Base-by-base conservation (phyloP, 345 rosid genomes). In the Abelmoschus esculentus region DNA sequence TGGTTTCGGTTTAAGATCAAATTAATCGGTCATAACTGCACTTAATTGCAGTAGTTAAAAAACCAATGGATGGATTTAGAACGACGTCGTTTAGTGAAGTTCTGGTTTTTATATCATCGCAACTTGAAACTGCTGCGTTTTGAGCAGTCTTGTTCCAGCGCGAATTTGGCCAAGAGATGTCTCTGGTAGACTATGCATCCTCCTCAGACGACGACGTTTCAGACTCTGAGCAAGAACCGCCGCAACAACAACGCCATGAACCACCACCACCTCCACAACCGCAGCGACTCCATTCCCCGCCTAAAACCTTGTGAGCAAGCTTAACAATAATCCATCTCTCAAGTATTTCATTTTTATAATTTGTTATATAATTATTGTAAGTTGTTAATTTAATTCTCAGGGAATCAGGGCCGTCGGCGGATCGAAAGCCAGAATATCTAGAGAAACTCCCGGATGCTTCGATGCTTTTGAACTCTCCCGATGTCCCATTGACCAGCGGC, bases 371-470 rank as follows among this genome's bases (percentile, higher is more conserved):
- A 52, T 1, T n/a, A 6, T 22, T 15, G 31, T 14, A 53, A 34
- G 46, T 52, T 5, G 38, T 19, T 13, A 8, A 13, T 36, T 19
- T 49, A 61, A 44, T 31, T 61, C 61, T 65, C 64, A 88, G 96
- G 82, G 56, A 59, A 62, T 56, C 74, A n/a, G 74, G 53, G 38
- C 62, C 49, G 18, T 62, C 73, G 36, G 46, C 67, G 5, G 66
- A 62, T 69, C 61, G 73, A 67, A 69, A 66, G 61, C 75, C 68
- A 52, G 81, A 73, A 50, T 67, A 32, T 57, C 29, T 77, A 11
- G 83, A 71, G 76, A 84, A 83, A 74, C 89, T 93, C 77, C 97
- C 98, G 0, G 97, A 93, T 83, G 97, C 92, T 80, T 83, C 93
- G 49, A 22, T 80, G 61, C 95, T 91, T 22, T 75, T 93, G 75